Percentiles rank a stretch among this genome's conserved stretches.
These are phyloP conservation scores for Penicillium sp. DNA, from an alignment of 2,329 filamentous ascomycete genomes.

Conservation along the genomic window DNA sequence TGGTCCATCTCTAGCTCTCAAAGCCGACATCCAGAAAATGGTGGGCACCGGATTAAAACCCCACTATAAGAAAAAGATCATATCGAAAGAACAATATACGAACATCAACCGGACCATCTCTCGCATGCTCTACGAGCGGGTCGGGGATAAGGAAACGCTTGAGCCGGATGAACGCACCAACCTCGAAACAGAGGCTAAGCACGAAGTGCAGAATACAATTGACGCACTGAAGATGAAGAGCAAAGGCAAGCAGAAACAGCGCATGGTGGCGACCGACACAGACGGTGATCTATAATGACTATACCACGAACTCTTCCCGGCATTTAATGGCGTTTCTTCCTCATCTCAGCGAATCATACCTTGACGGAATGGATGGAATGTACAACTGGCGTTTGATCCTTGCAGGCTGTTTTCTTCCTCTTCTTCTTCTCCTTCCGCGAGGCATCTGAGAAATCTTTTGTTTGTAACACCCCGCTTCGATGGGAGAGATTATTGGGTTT, in stretches of 20 bases:
- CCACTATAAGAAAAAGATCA: conserved; percentile 72
- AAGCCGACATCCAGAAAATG: conserved; percentile 83
- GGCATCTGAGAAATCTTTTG: not conserved
- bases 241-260: conserved; percentile 20
- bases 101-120: conserved; percentile 88
- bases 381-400: conserved; percentile 6
- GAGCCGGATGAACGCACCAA: conserved; percentile 64
- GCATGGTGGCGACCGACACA: conserved; percentile 16
- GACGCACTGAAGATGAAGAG: conserved; percentile 31
- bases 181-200: conserved; percentile 73
- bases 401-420: not conserved
- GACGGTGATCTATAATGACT: conserved; percentile 22
- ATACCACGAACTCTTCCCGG: conserved; percentile 11
- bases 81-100: conserved; percentile 87
- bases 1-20: conserved; percentile 73
- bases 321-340: conserved; percentile 25
- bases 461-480: not conserved
- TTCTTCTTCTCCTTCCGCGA: not conserved
- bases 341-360: conserved; percentile 8
- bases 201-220: conserved; percentile 76
- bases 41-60: conserved; percentile 80
- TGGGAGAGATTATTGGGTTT: not conserved
- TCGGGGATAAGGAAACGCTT: conserved; percentile 56
- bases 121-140: conserved; percentile 74
- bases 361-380: not conserved